Percentiles rank a stretch among this genome's conserved stretches.
These are phyloP conservation scores for Corylus americana DNA, from an alignment of 306 rosid species.

Conservation along the genomic window DNA sequence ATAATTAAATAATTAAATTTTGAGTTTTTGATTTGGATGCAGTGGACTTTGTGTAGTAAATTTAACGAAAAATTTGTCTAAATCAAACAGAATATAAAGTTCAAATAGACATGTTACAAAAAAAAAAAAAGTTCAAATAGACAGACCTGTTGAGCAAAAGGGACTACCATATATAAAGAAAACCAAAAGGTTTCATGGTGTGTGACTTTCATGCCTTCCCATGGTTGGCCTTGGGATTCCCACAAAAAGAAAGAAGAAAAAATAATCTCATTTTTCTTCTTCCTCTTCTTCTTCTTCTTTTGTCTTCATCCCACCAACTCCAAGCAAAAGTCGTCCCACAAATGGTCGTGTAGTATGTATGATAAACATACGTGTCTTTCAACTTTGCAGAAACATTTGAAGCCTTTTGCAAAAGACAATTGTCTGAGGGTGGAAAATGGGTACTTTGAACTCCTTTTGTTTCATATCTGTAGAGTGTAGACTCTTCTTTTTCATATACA, in stretches of 20 bases:
- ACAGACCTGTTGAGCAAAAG: not conserved
- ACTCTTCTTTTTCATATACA: too few species aligned
- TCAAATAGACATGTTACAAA: not conserved
- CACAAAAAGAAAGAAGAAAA: too few species aligned
- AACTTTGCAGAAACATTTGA: not conserved
- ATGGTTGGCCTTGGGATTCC: not conserved
- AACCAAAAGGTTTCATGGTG: not conserved
- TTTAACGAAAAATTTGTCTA: too few species aligned
- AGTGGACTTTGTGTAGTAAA: too few species aligned
- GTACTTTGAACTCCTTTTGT: not conserved
- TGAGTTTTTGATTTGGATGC: too few species aligned
- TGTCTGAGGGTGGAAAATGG: not conserved
- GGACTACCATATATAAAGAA: not conserved
- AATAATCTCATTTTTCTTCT: too few species aligned
- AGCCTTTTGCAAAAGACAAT: not conserved
- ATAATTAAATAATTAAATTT: too few species aligned
- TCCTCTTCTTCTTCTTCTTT: not conserved
- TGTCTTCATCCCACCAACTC: not conserved
- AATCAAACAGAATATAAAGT: too few species aligned
- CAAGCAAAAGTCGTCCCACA: not conserved
- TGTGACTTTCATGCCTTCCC: slow-evolving; percentile 2
- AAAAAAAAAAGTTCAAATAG: too few species aligned
- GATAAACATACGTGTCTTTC: not conserved
- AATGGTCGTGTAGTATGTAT: not conserved
- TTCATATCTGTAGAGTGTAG: not conserved